A percentile compares a stretch with the other conserved stretches of the same genome.
phyloP scores from a whole-genome alignment of 2,329 filamentous ascomycete species.

The Madurella mycetomatis region DNA sequence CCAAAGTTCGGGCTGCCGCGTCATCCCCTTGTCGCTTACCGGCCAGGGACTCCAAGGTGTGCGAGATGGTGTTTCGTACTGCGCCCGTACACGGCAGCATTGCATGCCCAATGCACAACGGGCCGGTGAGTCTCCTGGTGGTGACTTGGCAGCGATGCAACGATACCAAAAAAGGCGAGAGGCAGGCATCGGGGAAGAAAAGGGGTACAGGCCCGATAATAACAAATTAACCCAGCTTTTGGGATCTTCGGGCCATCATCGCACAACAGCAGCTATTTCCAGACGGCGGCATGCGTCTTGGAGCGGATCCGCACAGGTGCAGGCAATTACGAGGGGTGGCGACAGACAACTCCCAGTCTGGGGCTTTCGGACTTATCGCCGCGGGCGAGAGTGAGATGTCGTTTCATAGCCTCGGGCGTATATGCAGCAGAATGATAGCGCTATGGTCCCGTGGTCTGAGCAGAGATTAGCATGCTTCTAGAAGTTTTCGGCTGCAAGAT shows the following conservation, averaged over 20 bases:
- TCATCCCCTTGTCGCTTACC: too few relatives aligned
- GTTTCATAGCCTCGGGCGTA: slow-evolving; percentile 13
- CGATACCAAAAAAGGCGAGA: neutral
- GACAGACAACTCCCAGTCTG: slow-evolving; percentile 5
- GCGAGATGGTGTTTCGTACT: too few relatives aligned
- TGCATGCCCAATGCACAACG: too few relatives aligned
- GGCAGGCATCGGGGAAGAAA: neutral
- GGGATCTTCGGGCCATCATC: slow-evolving; percentile 8
- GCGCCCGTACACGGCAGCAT: too few relatives aligned
- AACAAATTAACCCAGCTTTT: neutral
- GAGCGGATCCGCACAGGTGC: neutral
- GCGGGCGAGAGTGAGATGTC: slow-evolving; percentile 5
- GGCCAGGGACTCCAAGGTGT: too few relatives aligned
- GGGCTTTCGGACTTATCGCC: slow-evolving; percentile 2
- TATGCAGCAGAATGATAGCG: too few relatives aligned
- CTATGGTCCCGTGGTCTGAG: neutral
- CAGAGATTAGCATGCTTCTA: slow-evolving; percentile 19
- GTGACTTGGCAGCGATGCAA: too few relatives aligned
- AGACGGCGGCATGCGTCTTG: neutral
- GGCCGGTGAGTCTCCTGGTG: too few relatives aligned
- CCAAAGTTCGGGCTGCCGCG: too few relatives aligned
- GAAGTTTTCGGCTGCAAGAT: slow-evolving; percentile 17
- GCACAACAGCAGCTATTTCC: slow-evolving; percentile 24
- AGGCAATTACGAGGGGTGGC: neutral
- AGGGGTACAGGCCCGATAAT: neutral